phyloP scores from a whole-genome alignment of 2,329 filamentous ascomycete genomes.

The Colletotrichum limetticola region DNA sequence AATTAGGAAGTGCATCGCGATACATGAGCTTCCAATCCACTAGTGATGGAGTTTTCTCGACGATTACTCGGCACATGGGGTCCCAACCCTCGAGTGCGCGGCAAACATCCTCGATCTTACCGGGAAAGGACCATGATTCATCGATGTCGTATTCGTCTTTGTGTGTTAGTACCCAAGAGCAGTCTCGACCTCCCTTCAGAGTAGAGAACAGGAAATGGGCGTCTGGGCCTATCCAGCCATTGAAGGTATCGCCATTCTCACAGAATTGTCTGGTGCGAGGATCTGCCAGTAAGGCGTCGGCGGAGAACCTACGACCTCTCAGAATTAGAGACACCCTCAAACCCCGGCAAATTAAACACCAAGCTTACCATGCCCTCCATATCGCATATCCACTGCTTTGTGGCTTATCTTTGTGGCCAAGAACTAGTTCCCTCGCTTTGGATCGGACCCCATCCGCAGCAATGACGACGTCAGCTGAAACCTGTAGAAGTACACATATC shows the following conservation, averaged over 20 bases:
- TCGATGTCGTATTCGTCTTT: conserved; percentile 64
- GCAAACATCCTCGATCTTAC: conserved; percentile 62
- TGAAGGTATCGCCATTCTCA: conserved; percentile 67
- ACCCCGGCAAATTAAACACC: not conserved
- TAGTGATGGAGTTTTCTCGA: conserved; percentile 56
- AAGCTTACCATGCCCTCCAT: conserved; percentile 61
- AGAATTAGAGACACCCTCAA: not conserved
- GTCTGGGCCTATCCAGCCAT: conserved; percentile 68
- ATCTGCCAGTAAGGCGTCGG: conserved; percentile 62
- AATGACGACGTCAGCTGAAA: conserved; percentile 46
- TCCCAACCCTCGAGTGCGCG: conserved; percentile 61
- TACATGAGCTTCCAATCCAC: conserved; percentile 64
- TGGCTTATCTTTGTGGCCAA: conserved; percentile 62
- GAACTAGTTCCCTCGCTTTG: conserved; percentile 60
- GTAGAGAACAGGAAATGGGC: conserved; percentile 68
- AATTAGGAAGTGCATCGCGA: conserved; percentile 59
- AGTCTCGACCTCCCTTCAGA: conserved; percentile 65
- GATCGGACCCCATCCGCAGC: conserved; percentile 66
- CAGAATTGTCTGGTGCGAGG: conserved; percentile 64
- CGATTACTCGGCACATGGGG: conserved; percentile 49
- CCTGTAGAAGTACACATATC: conserved; percentile 45
- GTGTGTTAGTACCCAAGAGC: conserved; percentile 69
- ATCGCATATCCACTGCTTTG: conserved; percentile 63
- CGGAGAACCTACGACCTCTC: conserved; percentile 49
- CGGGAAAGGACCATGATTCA: conserved; percentile 65